Percentiles rank a stretch among this genome's conserved stretches.
phyloP scores from a whole-genome alignment of 1,139 yeast species.

The Sugiyamaella castrensis region DNA sequence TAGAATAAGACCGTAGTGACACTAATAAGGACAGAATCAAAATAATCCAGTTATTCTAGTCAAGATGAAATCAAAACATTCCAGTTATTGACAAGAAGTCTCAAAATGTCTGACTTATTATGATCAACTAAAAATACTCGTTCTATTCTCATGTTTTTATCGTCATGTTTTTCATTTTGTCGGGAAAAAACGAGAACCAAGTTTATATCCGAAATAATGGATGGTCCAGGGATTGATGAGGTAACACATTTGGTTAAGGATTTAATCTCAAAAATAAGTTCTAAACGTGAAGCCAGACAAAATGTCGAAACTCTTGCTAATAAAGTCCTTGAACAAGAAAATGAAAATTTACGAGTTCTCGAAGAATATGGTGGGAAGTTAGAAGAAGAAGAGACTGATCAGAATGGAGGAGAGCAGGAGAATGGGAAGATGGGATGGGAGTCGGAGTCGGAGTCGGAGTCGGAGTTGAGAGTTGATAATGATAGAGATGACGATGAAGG shows the following conservation, averaged over 20 bases:
- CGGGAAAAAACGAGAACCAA: too few relatives aligned
- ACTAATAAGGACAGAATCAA: too few relatives aligned
- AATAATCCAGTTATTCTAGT: too few relatives aligned
- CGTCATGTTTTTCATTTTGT: background rate
- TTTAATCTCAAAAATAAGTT: slow-evolving; percentile 18
- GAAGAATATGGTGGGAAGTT: slow-evolving; percentile 11
- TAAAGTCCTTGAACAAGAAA: slow-evolving; percentile 20
- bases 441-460: background rate
- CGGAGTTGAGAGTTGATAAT: background rate
- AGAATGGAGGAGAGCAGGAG: slow-evolving; percentile 7
- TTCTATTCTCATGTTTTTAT: background rate
- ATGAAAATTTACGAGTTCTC: slow-evolving; percentile 19
- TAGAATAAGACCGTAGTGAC: too few relatives aligned
- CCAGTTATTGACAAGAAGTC: too few relatives aligned
- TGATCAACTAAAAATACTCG: background rate
- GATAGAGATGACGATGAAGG: slow-evolving; percentile 13
- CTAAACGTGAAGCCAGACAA: slow-evolving; percentile 20
- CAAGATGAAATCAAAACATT: too few relatives aligned
- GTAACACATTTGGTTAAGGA: slow-evolving; percentile 25
- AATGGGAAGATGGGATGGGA: background rate
- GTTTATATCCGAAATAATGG: background rate
- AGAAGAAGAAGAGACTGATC: slow-evolving; percentile 1
- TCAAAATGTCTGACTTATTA: too few relatives aligned
- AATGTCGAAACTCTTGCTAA: slow-evolving; percentile 19
- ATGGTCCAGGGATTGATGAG: slow-evolving; percentile 12